Base-by-base conservation (phyloP, 2,329 filamentous ascomycete species). In the Cercospora beticola region DNA sequence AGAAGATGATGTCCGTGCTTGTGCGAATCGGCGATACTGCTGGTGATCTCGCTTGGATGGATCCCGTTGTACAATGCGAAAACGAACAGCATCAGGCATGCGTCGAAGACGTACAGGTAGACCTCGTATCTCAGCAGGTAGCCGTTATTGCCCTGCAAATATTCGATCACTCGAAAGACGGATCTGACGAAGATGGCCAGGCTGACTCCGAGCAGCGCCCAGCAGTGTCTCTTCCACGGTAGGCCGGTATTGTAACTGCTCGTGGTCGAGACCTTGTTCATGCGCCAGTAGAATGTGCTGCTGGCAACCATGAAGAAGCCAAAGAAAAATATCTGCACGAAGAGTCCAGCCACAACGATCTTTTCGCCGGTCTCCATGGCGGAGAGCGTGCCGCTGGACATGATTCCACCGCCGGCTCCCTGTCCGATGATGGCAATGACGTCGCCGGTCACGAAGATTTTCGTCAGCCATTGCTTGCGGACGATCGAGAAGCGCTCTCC, bases 321-420 rank as follows among this genome's bases (percentile, higher is more conserved):
- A 73, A 87, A 87, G 73, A 85, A 83, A 65, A 80, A 60, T 66
- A 86, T 78, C 70, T 87, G 85, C 52, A 86, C 74, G n/a, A 82
- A 77, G 1, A 87, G 79, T 3, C 85, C 85, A 5, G 74, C 81
- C 26, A 86, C 75, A 49, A 86, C 80, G 64, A 86, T 78, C 66
- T 80, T 79, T 31, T 82, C 76, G 61, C 82, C 81, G 1, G 18
- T 54, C 21, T 54, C 49, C 3, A 77, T 79, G 16, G 80, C 72
- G 8, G 33, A 54, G 16, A 52, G 26, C 7, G 31, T 64, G 43
- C 43, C 26, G 3, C 43, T 56, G n/a, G 62, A 46, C 62, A 64
- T 64, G 12, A 64, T 21, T 31, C 59, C 59, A 6, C 59, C 65
- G 26, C 65, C 65, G 4, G 65, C 49, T 7, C 26, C 30, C 68